Base-by-base conservation (phyloP, 2,329 filamentous ascomycete genomes). In the Chalaropsis ovoidea region DNA sequence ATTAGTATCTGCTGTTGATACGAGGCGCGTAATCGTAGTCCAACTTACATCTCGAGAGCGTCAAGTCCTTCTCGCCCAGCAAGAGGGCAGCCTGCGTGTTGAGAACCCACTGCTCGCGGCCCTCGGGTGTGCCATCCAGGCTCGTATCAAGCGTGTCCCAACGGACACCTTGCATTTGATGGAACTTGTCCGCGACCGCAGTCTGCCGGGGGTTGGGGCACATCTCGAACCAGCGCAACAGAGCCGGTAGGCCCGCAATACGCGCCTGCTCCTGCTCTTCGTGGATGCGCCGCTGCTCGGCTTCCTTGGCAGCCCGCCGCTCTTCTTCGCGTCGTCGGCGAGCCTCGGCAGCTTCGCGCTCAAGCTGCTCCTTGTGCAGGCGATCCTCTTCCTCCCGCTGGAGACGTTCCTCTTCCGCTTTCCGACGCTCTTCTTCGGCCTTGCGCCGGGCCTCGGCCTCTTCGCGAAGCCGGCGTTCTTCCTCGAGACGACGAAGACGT, bases 31-130 rank as follows among this genome's bases (percentile, higher is more conserved):
- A 52, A 19, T n/a, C 60, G 19, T 15, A 13, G 6, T 47, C 17
- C 5, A 61, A 76, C 82, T 75, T 75, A 85, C 82, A 86, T 76
- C 79, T 77, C 15, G 82, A 81, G 2, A 87, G 77, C 15, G 77
- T 75, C 22, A 86, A 74, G 69, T 87, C 85, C 70, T 85, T 86
- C 70, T 86, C 83, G 15, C 85, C 85, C 1, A 87, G 75, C 8
- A 87, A 77, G 15, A 87, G 74, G 8, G 85, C 84, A 62, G 81
- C 83, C 66, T 86, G 82, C 2, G 81, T 83, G 70, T 86, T 87
- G 62, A 87, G 78, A 65, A 87, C 74, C 84, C 85, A 87, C 69
- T 84, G 83, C 69, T 86, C 84, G 62, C 83, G 79, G n/a, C 83
- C 84, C 60, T 79, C 80, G 1, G 78, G 70, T 11, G 79, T 81